Evolutionary conservation across 306 rosid genomes (phyloP).

Genomic region (Cucurbita maxima): DNA sequence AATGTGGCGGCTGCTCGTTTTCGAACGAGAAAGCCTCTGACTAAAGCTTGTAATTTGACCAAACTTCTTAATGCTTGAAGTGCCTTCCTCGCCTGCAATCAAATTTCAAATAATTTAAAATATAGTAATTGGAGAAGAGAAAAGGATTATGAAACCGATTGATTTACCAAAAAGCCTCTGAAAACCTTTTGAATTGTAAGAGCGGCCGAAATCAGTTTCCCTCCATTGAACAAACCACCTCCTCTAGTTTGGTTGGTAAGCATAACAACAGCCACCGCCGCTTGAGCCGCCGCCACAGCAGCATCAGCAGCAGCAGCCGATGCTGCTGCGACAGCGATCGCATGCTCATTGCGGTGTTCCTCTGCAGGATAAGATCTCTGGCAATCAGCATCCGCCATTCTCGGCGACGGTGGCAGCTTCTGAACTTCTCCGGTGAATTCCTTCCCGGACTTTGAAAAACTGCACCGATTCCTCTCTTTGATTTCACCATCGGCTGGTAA

Average conservation of each 20-base stretch:
- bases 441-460: slow-evolving; percentile 59
- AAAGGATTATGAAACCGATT: background rate
- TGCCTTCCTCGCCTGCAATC: slow-evolving; percentile 73
- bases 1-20: slow-evolving; percentile 86
- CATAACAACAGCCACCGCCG: slow-evolving; percentile 80
- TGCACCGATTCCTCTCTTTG: slow-evolving; percentile 73
- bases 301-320: slow-evolving; percentile 87
- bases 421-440: slow-evolving; percentile 14
- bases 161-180: slow-evolving; percentile 70
- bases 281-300: slow-evolving; percentile 75
- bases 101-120: background rate
- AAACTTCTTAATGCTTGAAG: slow-evolving; percentile 75
- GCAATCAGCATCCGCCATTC: slow-evolving; percentile 32
- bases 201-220: slow-evolving; percentile 56
- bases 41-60: slow-evolving; percentile 87
- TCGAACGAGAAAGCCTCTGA: slow-evolving; percentile 73
- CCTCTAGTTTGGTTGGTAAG: slow-evolving; percentile 60
- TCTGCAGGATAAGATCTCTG: slow-evolving; percentile 50
- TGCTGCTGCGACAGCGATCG: slow-evolving; percentile 96
- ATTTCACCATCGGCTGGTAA: slow-evolving; percentile 14
- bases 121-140: no score
- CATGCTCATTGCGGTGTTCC: slow-evolving; percentile 71
- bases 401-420: slow-evolving; percentile 4
- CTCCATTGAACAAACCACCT: slow-evolving; percentile 27
- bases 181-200: slow-evolving; percentile 75